phyloP scores from a whole-genome alignment of 2,329 filamentous ascomycete species.

The Colletotrichum acutatum region DNA sequence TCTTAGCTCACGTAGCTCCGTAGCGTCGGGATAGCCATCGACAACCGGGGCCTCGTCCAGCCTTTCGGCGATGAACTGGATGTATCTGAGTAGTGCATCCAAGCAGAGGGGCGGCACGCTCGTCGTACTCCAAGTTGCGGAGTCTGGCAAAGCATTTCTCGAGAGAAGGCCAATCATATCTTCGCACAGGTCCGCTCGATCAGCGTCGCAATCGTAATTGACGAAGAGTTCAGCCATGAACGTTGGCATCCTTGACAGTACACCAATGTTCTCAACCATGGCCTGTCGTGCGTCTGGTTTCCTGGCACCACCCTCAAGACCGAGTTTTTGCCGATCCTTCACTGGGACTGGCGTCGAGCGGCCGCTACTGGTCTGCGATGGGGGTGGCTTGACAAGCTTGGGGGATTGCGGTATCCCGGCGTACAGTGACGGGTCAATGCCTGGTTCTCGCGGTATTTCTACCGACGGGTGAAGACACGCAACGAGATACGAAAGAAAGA shows the following conservation, averaged over 20 bases:
- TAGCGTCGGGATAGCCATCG: conserved; percentile 75
- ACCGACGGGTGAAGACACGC: conserved; percentile 94
- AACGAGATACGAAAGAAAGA: conserved; percentile 94
- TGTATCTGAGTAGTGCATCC: conserved; percentile 88
- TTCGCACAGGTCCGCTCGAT: conserved; percentile 91
- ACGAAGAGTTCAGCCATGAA: conserved; percentile 97
- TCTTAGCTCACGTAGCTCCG: conserved; percentile 75
- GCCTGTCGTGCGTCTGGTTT: conserved; percentile 97
- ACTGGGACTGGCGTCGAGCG: conserved; percentile 90
- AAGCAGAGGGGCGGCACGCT: conserved; percentile 96
- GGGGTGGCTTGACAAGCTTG: conserved; percentile 81
- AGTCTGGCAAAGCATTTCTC: conserved; percentile 94
- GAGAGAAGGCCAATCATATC: conserved; percentile 94
- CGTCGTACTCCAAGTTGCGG: conserved; percentile 98
- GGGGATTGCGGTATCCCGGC: conserved; percentile 92
- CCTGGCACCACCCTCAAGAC: conserved; percentile 88
- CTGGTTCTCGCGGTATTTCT: conserved; percentile 89
- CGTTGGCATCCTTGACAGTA: conserved; percentile 89
- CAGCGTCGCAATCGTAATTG: conserved; percentile 97
- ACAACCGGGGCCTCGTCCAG: conserved; percentile 75
- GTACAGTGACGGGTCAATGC: conserved; percentile 92
- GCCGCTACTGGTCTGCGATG: conserved; percentile 81
- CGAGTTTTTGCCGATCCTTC: conserved; percentile 91
- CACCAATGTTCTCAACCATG: conserved; percentile 97
- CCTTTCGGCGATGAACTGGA: conserved; percentile 91